Conservation (phyloP, 2,329 filamentous ascomycete genomes). For the Arthroderma sp. region DNA sequence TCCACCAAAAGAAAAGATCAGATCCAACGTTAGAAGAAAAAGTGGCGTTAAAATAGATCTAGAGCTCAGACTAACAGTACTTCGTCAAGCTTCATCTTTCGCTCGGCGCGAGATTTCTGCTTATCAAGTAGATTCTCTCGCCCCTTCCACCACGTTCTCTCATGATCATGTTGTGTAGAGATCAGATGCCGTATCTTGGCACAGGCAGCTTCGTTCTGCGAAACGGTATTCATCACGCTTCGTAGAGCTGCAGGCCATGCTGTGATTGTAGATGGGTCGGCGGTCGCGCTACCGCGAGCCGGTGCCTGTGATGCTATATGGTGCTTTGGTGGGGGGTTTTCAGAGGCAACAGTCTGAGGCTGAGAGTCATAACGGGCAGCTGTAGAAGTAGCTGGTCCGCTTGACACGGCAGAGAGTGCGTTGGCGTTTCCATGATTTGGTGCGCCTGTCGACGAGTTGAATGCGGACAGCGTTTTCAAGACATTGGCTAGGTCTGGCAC, state of each 20-base stretch:
- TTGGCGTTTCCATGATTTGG: not conserved
- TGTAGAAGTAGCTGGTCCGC: constrained; percentile 1
- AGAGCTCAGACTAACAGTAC: constrained; percentile 35
- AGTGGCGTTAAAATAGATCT: not conserved
- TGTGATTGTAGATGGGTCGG: constrained; percentile 36
- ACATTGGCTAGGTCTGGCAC: constrained; percentile 28
- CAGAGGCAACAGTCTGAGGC: not conserved
- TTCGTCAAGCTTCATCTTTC: constrained; percentile 41
- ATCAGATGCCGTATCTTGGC: constrained; percentile 44
- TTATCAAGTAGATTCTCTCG: constrained; percentile 39
- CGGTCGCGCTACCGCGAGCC: not conserved
- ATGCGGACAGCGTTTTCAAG: constrained; percentile 28
- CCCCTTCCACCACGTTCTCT: constrained; percentile 47
- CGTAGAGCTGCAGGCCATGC: constrained; percentile 40
- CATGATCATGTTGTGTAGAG: constrained; percentile 48
- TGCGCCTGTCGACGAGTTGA: constrained; percentile 14
- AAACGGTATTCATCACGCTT: constrained; percentile 38
- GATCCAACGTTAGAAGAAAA: not conserved
- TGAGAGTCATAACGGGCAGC: constrained; percentile 3
- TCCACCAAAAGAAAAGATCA: constrained; percentile 22
- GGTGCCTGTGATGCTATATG: not conserved
- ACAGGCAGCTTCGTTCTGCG: constrained; percentile 32
- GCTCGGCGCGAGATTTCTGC: constrained; percentile 39
- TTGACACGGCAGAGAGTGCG: not conserved
- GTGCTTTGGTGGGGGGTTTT: not conserved